A percentile compares a stretch with the other conserved stretches of the same genome.
Conservation (phyloP, 345 rosid genomes). For the Rhodamnia argentea region DNA sequence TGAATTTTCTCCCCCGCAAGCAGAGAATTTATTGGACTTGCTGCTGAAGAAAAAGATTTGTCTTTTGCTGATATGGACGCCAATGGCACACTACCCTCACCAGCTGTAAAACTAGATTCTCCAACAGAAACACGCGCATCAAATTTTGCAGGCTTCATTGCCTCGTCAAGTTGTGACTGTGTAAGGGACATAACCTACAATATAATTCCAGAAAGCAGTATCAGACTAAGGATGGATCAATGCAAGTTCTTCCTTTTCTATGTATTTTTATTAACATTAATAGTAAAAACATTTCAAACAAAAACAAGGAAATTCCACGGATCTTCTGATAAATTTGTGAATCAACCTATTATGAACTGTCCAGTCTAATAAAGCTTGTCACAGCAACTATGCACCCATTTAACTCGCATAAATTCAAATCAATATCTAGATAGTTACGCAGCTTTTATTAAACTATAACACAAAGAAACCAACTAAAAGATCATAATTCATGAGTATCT, state of each 20-base stretch:
- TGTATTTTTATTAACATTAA: background rate
- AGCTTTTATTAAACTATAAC: background rate
- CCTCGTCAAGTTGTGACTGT: constrained; percentile 85
- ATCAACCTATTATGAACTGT: background rate
- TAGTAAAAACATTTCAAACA: background rate
- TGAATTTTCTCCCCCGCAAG: constrained; percentile 97
- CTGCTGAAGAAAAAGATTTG: constrained; percentile 48
- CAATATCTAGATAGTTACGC: background rate
- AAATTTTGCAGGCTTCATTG: constrained; percentile 74
- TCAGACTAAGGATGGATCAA: background rate
- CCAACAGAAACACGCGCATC: constrained; percentile 56
- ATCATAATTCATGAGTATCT: background rate
- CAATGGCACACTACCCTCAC: constrained; percentile 39
- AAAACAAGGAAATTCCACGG: background rate
- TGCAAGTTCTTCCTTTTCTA: background rate
- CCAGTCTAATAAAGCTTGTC: background rate
- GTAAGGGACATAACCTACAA: constrained; percentile 72
- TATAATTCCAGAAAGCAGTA: background rate
- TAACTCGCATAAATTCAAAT: background rate
- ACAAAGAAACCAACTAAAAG: background rate
- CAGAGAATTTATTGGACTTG: constrained; percentile 69
- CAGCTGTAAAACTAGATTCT: constrained; percentile 39
- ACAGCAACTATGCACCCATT: background rate
- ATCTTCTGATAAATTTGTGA: background rate
- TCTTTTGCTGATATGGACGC: constrained; percentile 49